Evolutionary conservation across 1,284 basidiomycete species (phyloP), one percentile per base, ranked within the genome.

Genomic region (Moesziomyces globuligerus): DNA sequence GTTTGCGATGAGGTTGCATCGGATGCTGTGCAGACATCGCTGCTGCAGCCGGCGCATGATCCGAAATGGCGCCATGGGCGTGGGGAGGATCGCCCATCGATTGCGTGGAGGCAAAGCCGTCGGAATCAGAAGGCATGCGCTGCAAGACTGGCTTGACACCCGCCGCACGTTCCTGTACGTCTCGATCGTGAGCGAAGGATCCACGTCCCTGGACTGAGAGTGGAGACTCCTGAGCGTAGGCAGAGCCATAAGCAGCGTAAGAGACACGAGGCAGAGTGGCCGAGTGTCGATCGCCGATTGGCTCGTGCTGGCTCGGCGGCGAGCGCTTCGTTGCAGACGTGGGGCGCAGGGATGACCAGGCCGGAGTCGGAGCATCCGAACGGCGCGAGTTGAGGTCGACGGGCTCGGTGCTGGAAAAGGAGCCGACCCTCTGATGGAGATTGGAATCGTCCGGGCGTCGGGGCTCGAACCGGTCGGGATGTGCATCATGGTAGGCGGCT

Each of bases 1-100:
- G 57, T 26, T 74, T 74, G 23, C 69, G 69, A 21, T 60, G 49
- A 1, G 56, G 67, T 25, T 65, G 59, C 11, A 56, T 10, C 7
- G 51, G 25, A 5, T 48, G 50, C 43, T 62, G 66, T 2, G 51
- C 11, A 13, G 38, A 11, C 10, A 37, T 38, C 21, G 43, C 34
- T 41, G 26, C 18, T 34, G n/a, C 36, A 6, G 23, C 21, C 9
- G 29, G 15, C n/a, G n/a, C n/a, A 21, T n/a, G 52, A 17, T 18
- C 18, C 3, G 24, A 23, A n/a, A 37, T 26, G 38, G 7, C 41
- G 32, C 11, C 29, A n/a, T 3, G 17, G 23, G 39, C 20, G 10
- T 25, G 48, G 23, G 21, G 28, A 29, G 17, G 10, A 17, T 13
- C 32, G 32, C 32, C 32, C 15, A 34, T 11, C 32, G 32, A 17